Conservation (phyloP, 2,329 filamentous ascomycete species). For the Sclerotinia sclerotiorum region DNA sequence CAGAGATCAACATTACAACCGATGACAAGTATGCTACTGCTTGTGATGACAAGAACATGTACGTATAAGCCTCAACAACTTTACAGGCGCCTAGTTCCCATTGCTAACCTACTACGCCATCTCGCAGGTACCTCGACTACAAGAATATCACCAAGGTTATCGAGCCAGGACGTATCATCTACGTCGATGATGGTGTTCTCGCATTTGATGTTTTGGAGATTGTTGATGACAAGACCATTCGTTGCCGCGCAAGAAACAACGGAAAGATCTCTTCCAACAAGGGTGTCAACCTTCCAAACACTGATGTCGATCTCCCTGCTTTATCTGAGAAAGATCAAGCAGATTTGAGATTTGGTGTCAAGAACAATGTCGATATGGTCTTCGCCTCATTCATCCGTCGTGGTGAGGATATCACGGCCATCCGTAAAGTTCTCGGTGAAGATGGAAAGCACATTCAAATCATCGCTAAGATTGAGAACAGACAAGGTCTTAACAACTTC, state of each 20-base stretch:
- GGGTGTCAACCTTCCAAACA: constrained; percentile 98
- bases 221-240: constrained; percentile 84
- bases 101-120: constrained; percentile 2
- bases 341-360: constrained; percentile 92
- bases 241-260: constrained; percentile 89
- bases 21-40: constrained; percentile 86
- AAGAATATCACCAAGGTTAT: constrained; percentile 99
- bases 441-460: constrained; percentile 97
- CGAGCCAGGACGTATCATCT: constrained; percentile 84
- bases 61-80: constrained; percentile 42
- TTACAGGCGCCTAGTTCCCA: neutral
- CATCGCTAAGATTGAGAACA: constrained; percentile 99
- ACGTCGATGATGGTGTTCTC: constrained; percentile 96
- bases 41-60: constrained; percentile 93
- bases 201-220: constrained; percentile 92
- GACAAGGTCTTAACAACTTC: constrained; percentile 99
- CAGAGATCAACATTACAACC: constrained; percentile 92
- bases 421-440: constrained; percentile 85
- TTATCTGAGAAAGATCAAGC: constrained; percentile 97
- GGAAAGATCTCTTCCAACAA: constrained; percentile 98
- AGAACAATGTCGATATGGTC: constrained; percentile 99
- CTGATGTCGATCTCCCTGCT: constrained; percentile 94
- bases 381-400: constrained; percentile 98
- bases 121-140: constrained; percentile 86
- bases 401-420: constrained; percentile 87